Evolutionary conservation across 306 rosid genomes (phyloP), one percentile per base, ranked within the genome.

Genomic region (Ceratonia siliqua): DNA sequence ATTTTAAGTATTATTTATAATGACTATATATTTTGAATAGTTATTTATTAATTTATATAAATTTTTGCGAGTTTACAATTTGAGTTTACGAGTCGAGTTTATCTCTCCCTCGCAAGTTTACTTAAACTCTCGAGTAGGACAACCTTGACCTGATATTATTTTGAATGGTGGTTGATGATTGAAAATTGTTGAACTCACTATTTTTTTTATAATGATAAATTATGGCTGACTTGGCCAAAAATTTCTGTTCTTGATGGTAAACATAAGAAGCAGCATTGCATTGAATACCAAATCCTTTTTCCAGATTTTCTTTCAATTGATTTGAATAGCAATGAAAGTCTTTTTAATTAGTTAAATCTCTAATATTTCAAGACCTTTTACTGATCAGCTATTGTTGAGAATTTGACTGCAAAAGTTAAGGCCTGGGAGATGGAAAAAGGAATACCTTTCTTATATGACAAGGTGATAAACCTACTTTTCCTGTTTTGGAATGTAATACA

Each of bases 351-450:
- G 17, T 21, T 30, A 21, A 68, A 25, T 9, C 28, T 33, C 2
- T 39, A 54, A 63, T 72, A 81, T 62, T 46, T 28, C 5, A 45
- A 79, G 5, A 20, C 45, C 43, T 66, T 69, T 76, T 77, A 18
- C 46, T 78, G 67, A 59, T 67, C 75, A 94, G 98, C 91, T 45
- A 74, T 87, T 52, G 85, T 84, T 6, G 97, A 94, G 77, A 87
- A 58, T 84, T 84, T 94, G 92, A 88, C 70, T 71, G 74, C 91
- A 64, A 91, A 80, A 88, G 92, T 91, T 18, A 91, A 84, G 74
- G 92, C 90, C 17, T 94, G 98, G 98, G 97, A 91, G 75, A 38
- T 53, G 69, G 98, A 94, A 70, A 89, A 87, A 82, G 96, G 91
- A 85, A 87, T 85, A 70, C 86, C 94, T 70, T 91, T 94, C 87